phyloP scores from a whole-genome alignment of 2,329 filamentous ascomycete genomes.

The Septoria linicola region DNA sequence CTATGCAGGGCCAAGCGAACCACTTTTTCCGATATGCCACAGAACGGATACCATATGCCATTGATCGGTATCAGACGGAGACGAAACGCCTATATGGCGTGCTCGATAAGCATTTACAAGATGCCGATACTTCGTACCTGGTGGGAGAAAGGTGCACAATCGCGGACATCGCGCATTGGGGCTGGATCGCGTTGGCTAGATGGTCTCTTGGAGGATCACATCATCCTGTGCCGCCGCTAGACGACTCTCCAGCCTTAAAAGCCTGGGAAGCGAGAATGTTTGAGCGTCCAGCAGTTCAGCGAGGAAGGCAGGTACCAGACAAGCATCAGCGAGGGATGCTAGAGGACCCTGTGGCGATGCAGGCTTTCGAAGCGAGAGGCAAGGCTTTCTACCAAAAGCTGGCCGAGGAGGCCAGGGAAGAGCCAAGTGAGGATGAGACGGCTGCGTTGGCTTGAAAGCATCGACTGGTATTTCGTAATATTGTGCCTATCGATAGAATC shows the following conservation, averaged over 20 bases:
- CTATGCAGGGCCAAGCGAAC: conserved; percentile 54
- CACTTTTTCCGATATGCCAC: conserved; percentile 61
- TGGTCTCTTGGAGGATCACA: conserved; percentile 60
- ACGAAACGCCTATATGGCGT: conserved; percentile 75
- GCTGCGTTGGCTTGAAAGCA: too few species aligned
- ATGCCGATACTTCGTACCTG: conserved; percentile 51
- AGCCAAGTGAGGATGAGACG: too few species aligned
- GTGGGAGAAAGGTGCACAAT: conserved; percentile 66
- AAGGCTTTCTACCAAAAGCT: conserved; percentile 71
- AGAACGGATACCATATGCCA: conserved; percentile 76
- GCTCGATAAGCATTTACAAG: conserved; percentile 66
- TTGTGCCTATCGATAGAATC: too few species aligned
- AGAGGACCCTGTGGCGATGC: conserved; percentile 56
- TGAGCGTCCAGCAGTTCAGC: conserved; percentile 68
- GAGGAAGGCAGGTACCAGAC: conserved; percentile 69
- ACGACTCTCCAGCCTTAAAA: conserved; percentile 72
- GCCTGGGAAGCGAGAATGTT: conserved; percentile 73
- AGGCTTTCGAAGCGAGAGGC: conserved; percentile 52
- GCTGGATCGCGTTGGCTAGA: conserved; percentile 65
- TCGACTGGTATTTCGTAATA: too few species aligned
- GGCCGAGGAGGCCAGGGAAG: conserved; percentile 49
- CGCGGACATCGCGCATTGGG: conserved; percentile 74
- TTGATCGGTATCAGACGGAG: conserved; percentile 80
- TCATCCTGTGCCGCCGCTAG: conserved; percentile 43
- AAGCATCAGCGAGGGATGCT: conserved; percentile 58